Evolutionary conservation across 169 alveolate genomes (phyloP), one percentile per base, ranked within the genome.

Genomic region (Perkinsus marinus): DNA sequence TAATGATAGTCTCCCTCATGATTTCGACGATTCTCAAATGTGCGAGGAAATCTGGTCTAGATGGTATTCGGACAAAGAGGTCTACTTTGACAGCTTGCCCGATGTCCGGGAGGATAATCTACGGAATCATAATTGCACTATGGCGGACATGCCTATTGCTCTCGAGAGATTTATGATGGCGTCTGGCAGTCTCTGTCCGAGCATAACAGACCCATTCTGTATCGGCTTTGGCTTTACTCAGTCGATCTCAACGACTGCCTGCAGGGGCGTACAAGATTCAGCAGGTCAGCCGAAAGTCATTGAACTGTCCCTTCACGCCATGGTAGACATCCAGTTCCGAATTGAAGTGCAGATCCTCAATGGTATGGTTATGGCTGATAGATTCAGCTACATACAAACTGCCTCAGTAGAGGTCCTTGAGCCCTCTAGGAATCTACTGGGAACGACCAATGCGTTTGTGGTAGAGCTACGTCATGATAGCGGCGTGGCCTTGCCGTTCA

Each of bases 341-440:
- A 90, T 90, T 17, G 92, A 90, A 46, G 92, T 90, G 39, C 92
- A 90, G 46, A 90, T 90, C 57, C 46, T 57, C 57, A 90, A 90
- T 90, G 92, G 92, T n/a, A 39, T 90, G 90, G 17, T 36, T 3
- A 34, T 90, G 89, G 39, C 92, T 9, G 92, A 43, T 34, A 43
- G 92, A 39, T 43, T 47, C 57, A 90, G 38, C 90, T 90, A 39
- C 46, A 41, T 39, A 3, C 92, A 47, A 2, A 39, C 89, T 0
- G 34, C 89, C 89, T 34, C 39, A 57, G 43, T 90, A 17, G 92
- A 90, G 57, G 10, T 36, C 3, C 90, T 46, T 39, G 17, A 22
- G 39, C 92, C 92, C 19, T 38, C 37, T 36, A 68, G 92, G 16
- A 38, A 68, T 16, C 10, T 13, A 0, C 90, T 90, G 57, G 90